phyloP scores from a whole-genome alignment of 352 stramenopile genomes.

The Pythium plurisporium region DNA sequence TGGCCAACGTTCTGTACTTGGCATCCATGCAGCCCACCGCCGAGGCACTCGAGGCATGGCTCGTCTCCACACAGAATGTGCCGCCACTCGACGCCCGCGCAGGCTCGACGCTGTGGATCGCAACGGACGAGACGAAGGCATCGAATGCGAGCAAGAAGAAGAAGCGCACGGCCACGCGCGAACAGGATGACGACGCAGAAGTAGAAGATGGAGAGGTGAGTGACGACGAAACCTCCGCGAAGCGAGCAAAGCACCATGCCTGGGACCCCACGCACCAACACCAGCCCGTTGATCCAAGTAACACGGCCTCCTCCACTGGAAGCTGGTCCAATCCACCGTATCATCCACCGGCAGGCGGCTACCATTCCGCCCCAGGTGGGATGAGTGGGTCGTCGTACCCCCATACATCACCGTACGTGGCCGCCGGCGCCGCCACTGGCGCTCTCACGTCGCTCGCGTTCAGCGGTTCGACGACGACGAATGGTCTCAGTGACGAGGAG shows the following conservation, averaged over 20 bases:
- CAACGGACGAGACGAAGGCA: not conserved
- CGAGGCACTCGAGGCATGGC: constrained; percentile 40
- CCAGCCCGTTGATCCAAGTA: not conserved
- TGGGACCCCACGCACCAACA: constrained; percentile 5
- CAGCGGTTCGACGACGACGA: constrained; percentile 11
- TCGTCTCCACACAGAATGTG: constrained; percentile 57
- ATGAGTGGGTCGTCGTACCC: too few species aligned
- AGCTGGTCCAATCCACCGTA: not conserved
- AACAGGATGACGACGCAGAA: constrained; percentile 16
- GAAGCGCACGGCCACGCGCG: not conserved
- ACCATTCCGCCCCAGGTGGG: not conserved
- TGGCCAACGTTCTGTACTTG: constrained; percentile 73
- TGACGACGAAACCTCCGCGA: constrained; percentile 18
- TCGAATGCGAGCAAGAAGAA: not conserved
- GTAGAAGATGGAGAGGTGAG: constrained; percentile 59
- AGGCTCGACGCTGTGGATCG: constrained; percentile 31
- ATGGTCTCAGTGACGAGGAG: constrained; percentile 73
- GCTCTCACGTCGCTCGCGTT: constrained; percentile 11
- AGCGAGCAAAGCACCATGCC: constrained; percentile 17
- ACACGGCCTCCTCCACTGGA: not conserved
- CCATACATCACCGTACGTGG: not conserved
- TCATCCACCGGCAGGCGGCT: not conserved
- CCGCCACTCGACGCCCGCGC: constrained; percentile 34
- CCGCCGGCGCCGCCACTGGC: not conserved
- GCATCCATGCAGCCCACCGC: constrained; percentile 47